These are phyloP conservation scores for Boletus barrowsii DNA, from an alignment of 768 basidiomycete genomes.

Conservation along the genomic window DNA sequence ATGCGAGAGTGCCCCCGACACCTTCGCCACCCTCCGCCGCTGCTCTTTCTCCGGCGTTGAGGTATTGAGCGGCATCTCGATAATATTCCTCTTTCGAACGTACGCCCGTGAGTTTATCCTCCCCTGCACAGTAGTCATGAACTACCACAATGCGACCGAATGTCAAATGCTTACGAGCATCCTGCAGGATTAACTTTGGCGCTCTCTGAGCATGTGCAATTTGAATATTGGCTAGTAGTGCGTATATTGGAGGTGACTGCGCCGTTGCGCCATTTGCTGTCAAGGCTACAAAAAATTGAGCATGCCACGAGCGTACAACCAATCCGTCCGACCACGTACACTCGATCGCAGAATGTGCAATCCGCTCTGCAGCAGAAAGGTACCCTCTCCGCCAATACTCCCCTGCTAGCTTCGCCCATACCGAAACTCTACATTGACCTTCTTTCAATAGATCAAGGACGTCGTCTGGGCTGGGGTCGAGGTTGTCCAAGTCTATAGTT, in stretches of 20 bases:
- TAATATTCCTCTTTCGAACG: conserved; percentile 68
- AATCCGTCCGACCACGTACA: conserved; percentile 42
- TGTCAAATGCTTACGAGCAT: conserved; percentile 57
- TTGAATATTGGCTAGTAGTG: conserved; percentile 82
- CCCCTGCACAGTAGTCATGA: conserved; percentile 39
- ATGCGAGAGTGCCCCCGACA: conserved; percentile 53
- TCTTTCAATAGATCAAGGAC: conserved; percentile 71
- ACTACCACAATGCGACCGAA: background rate
- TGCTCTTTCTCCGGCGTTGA: conserved; percentile 59
- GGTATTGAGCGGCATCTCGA: conserved; percentile 61
- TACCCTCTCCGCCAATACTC: conserved; percentile 86
- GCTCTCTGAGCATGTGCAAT: conserved; percentile 78
- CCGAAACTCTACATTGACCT: conserved; percentile 65
- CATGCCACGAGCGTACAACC: background rate
- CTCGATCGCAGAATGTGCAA: conserved; percentile 63
- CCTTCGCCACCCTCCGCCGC: conserved; percentile 59
- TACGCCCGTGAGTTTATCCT: conserved; percentile 58
- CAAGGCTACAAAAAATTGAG: conserved; percentile 40
- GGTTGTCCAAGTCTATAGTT: conserved; percentile 83
- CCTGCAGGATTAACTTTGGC: conserved; percentile 71
- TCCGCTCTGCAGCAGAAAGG: conserved; percentile 72
- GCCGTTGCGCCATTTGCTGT: conserved; percentile 45
- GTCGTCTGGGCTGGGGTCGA: conserved; percentile 76
- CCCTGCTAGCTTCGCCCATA: conserved; percentile 81
- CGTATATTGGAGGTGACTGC: conserved; percentile 69